Conservation (phyloP, 192 early-diverging fungal species). For the Entomortierella beljakovae region DNA sequence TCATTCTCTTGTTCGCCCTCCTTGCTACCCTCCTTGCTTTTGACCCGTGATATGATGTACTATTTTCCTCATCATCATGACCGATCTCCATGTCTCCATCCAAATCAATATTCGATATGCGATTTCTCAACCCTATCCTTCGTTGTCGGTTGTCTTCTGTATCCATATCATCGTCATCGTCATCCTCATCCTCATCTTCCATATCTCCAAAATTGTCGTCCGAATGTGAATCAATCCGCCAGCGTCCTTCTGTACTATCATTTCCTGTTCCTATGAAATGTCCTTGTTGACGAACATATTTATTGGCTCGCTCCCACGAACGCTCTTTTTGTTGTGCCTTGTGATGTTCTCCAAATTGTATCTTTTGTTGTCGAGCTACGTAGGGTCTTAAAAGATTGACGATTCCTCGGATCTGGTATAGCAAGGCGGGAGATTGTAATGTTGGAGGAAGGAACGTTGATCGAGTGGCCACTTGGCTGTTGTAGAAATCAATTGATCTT, state of each 20-base stretch:
- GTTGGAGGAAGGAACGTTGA: conserved; percentile 12
- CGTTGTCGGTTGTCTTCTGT: conserved; percentile 11
- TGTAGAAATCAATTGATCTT: conserved; percentile 19
- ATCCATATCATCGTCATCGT: conserved; percentile 40
- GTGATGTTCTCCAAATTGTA: conserved; percentile 38
- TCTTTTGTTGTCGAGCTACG: conserved; percentile 43
- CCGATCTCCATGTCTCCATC: conserved; percentile 33
- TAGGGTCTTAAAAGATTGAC: conserved; percentile 43
- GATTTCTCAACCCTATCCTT: background rate
- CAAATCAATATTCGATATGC: conserved; percentile 1
- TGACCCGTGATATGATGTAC: background rate
- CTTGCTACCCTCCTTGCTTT: background rate
- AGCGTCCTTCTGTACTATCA: background rate
- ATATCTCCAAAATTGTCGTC: conserved; percentile 42
- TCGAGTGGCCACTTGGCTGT: conserved; percentile 26
- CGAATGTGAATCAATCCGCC: conserved; percentile 29
- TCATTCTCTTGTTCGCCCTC: conserved; percentile 13
- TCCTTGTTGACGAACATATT: conserved; percentile 32
- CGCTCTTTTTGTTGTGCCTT: conserved; percentile 44
- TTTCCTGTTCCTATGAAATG: background rate
- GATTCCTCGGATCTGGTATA: conserved; percentile 45
- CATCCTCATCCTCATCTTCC: conserved; percentile 46
- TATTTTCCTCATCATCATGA: conserved; percentile 11
- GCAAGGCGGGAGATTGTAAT: conserved; percentile 22
- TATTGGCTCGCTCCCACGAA: conserved; percentile 46